These are phyloP conservation scores for Xerocomus minutiporus DNA, from an alignment of 1,284 basidiomycete species.

Conservation along the genomic window DNA sequence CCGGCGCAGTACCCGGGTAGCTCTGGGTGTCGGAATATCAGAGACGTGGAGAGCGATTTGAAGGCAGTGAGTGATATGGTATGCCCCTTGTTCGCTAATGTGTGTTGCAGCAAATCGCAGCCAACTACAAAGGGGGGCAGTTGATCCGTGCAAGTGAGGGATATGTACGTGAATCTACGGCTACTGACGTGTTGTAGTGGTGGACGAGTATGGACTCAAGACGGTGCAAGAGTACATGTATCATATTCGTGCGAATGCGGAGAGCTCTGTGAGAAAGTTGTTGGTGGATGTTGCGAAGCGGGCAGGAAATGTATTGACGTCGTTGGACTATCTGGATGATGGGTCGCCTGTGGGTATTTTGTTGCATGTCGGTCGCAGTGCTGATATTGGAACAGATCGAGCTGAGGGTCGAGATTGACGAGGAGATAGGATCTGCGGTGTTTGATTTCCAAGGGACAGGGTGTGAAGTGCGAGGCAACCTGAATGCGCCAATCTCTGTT, in stretches of 20 bases:
- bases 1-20: conserved; percentile 83
- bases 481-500: conserved; percentile 87
- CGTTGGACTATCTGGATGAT: conserved; percentile 82
- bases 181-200: conserved; percentile 44
- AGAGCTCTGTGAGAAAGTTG: conserved; percentile 81
- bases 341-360: conserved; percentile 64
- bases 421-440: conserved; percentile 71
- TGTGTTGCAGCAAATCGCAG: conserved; percentile 76
- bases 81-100: background rate
- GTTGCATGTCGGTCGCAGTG: background rate
- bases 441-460: conserved; percentile 92
- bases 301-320: conserved; percentile 62
- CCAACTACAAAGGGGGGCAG: conserved; percentile 90
- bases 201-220: conserved; percentile 80
- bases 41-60: conserved; percentile 88
- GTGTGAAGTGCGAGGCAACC: conserved; percentile 83
- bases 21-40: conserved; percentile 77
- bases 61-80: conserved; percentile 62
- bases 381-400: conserved; percentile 51
- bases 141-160: conserved; percentile 68
- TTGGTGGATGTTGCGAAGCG: conserved; percentile 73
- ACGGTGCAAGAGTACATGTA: conserved; percentile 93
- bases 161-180: conserved; percentile 1
- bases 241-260: conserved; percentile 88
- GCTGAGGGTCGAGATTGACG: conserved; percentile 78